Evolutionary conservation across 345 rosid genomes (phyloP), one percentile per base, ranked within the genome.

Genomic region (Xanthoceras sorbifolium): DNA sequence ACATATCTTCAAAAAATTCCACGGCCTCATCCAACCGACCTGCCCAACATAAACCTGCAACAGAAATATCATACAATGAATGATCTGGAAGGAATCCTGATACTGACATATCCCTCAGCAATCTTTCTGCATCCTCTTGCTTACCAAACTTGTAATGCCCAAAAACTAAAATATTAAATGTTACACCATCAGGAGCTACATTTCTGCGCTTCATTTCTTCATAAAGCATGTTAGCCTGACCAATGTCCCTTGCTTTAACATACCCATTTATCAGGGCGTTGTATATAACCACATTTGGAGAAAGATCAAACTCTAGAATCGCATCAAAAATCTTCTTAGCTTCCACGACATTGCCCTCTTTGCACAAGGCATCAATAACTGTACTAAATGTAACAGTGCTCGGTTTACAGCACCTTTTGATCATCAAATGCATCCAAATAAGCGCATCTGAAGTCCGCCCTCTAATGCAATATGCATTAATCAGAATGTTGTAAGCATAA

Each of bases 31-130:
- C 88, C 83, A 90, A 42, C 46, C 64, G 77, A 62, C 90, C 93
- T 44, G 86, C 88, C 92, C 94, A 92, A 69, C 97, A 92, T 71
- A 89, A 77, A 62, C 86, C 88, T 78, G 90, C 91, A 59, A 92
- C 79, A 50, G 83, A 76, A 67, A 86, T 85, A 78, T 90, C 91
- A 82, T 76, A 72, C 68, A 80, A 64, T 44, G 88, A 84, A 78
- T 73, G 74, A 81, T 67, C 77, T 36, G 82, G 86, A 83, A 81
- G 80, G 71, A 86, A 70, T 54, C 67, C 72, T 8, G 81, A 67
- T 0, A 44, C 70, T 6, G 79, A 70, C 59, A 90, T 72, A 71
- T 92, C 90, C 73, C 83, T 78, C 73, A 89, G 82, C 64, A 92
- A 68, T 81, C 80, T 79, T 64, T 85, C 84, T n/a, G 81, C 83